phyloP scores from a whole-genome alignment of 495 filamentous ascomycete species.

The Aspergillus leporis region DNA sequence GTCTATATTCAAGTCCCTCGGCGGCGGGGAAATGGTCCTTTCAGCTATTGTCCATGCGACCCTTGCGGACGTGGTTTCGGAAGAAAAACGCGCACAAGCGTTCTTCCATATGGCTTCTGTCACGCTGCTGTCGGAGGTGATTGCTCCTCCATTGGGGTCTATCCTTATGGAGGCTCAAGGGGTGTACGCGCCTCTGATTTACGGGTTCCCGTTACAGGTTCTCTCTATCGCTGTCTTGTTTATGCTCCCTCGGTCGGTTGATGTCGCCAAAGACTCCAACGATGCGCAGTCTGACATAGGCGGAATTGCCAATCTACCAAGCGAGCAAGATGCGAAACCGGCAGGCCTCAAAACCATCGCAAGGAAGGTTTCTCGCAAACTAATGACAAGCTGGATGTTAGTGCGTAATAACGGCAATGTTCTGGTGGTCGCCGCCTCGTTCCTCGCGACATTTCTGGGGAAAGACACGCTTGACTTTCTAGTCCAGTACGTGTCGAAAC shows the following conservation, averaged over 20 bases:
- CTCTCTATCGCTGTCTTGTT: not conserved
- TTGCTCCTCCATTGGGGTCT: not conserved
- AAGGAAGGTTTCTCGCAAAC: not conserved
- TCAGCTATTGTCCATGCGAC: constrained; percentile 2
- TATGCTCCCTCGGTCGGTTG: not conserved
- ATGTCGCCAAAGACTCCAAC: not conserved
- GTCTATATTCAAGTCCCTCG: not conserved
- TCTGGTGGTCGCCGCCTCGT: not conserved
- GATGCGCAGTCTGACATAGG: not conserved
- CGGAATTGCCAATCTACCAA: not conserved
- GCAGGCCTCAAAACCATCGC: not conserved
- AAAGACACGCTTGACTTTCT: constrained; percentile 3
- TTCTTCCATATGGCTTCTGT: not conserved
- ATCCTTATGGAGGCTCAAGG: not conserved
- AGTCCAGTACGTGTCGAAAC: constrained; percentile 6
- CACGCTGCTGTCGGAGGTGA: not conserved
- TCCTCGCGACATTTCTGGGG: not conserved
- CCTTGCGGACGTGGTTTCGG: constrained; percentile 1
- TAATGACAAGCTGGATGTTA: not conserved
- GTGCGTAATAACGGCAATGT: not conserved
- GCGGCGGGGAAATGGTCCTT: not conserved
- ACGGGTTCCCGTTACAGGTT: constrained; percentile 1
- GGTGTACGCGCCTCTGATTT: not conserved
- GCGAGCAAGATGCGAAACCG: not conserved
- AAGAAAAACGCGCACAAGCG: not conserved